phyloP scores from a whole-genome alignment of 164 flowering plant species.

The Cinnamomum micranthum region DNA sequence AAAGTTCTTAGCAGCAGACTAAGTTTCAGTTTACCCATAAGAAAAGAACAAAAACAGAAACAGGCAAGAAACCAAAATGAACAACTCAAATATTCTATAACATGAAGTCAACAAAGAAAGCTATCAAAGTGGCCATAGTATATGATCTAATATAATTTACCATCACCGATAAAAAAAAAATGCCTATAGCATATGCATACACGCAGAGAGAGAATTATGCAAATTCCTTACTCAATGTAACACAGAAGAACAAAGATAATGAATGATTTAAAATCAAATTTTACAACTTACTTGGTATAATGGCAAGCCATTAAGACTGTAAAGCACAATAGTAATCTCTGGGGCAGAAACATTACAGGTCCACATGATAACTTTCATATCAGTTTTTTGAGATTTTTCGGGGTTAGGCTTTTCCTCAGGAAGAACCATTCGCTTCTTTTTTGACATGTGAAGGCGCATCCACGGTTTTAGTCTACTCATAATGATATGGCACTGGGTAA shows the following conservation, averaged over 20 bases:
- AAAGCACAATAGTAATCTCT: slow-evolving; percentile 85
- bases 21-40: no score
- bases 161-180: no score
- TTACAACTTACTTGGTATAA: slow-evolving; percentile 67
- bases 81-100: no score
- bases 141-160: no score
- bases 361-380: slow-evolving; percentile 71
- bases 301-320: slow-evolving; percentile 51
- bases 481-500: slow-evolving; percentile 80
- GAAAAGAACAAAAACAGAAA: no score
- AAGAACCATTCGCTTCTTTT: slow-evolving; percentile 65
- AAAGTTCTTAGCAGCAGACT: no score
- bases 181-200: no score
- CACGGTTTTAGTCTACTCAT: slow-evolving; percentile 71
- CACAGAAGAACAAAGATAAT: not conserved
- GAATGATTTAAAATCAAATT: not conserved
- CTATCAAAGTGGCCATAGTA: no score
- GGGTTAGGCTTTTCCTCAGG: slow-evolving; percentile 37
- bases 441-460: slow-evolving; percentile 52
- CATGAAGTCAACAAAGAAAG: no score
- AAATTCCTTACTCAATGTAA: no score
- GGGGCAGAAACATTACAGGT: slow-evolving; percentile 92
- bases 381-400: slow-evolving; percentile 39
- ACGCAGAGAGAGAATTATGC: no score
- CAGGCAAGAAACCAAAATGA: no score